phyloP scores from a whole-genome alignment of 805 yeast species.

The Wickerhamiella parazyma region DNA sequence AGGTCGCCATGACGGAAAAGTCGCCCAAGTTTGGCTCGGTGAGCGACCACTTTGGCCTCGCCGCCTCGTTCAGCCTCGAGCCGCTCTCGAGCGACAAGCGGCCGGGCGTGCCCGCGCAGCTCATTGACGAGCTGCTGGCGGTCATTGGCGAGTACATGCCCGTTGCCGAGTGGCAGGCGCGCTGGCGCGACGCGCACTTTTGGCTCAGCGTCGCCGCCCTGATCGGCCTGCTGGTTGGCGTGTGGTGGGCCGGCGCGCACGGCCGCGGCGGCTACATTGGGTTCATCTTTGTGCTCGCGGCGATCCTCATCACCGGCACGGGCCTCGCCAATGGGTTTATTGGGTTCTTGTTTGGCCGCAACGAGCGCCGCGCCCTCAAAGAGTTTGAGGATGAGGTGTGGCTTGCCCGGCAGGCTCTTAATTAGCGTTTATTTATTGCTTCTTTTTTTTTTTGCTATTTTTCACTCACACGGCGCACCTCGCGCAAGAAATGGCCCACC shows the following conservation, averaged over 20 bases:
- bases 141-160: conserved; percentile 37
- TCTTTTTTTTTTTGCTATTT: not conserved
- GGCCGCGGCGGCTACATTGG: conserved; percentile 45
- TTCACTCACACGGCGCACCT: conserved; percentile 54
- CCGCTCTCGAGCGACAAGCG: not conserved
- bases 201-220: conserved; percentile 38
- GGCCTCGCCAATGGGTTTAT: conserved; percentile 69
- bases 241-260: conserved; percentile 42
- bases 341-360: conserved; percentile 63
- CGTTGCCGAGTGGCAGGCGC: conserved; percentile 45
- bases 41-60: conserved; percentile 81
- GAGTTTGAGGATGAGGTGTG: conserved; percentile 64
- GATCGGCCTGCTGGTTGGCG: conserved; percentile 40
- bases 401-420: conserved; percentile 11
- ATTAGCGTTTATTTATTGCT: not conserved
- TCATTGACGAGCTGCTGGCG: conserved; percentile 37
- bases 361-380: conserved; percentile 61
- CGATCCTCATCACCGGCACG: conserved; percentile 43
- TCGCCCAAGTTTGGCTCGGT: conserved; percentile 59
- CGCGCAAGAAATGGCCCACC: conserved; percentile 70
- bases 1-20: conserved; percentile 59
- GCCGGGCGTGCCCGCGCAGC: conserved; percentile 3
- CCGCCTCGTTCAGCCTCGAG: conserved; percentile 18
- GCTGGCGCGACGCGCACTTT: conserved; percentile 57
- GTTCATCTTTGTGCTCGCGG: conserved; percentile 46